Percentiles rank a stretch among this genome's conserved stretches.
Evolutionary conservation across 306 rosid species (phyloP).

Genomic region (Gynostemma pentaphyllum): DNA sequence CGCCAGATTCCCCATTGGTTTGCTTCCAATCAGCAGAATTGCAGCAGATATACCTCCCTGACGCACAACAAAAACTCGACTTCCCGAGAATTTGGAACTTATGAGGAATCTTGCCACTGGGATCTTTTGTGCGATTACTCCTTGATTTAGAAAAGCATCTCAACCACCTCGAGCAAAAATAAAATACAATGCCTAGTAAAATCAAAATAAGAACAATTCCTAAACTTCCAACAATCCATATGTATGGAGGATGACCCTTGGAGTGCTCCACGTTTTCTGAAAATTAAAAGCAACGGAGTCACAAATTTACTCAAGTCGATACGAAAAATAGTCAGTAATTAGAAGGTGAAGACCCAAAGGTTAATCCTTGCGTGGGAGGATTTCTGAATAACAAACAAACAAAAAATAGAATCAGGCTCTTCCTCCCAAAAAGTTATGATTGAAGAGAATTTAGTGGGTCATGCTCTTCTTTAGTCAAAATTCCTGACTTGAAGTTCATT

Average conservation of each 20-base stretch:
- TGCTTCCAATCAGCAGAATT: slow-evolving; percentile 56
- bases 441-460: background rate
- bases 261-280: slow-evolving; percentile 44
- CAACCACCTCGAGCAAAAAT: slow-evolving; percentile 47
- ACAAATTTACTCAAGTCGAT: background rate
- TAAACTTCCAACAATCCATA: slow-evolving; percentile 80
- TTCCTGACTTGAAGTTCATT: background rate
- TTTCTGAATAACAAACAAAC: background rate
- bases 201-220: slow-evolving; percentile 56
- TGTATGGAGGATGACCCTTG: slow-evolving; percentile 58
- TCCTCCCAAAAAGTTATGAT: background rate
- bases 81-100: slow-evolving; percentile 79
- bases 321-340: background rate
- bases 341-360: background rate
- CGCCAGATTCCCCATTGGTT: slow-evolving; percentile 45
- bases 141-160: slow-evolving; percentile 35
- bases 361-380: background rate
- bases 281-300: slow-evolving; percentile 9
- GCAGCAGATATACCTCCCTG: slow-evolving; percentile 73
- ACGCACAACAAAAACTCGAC: slow-evolving; percentile 81
- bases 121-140: slow-evolving; percentile 46
- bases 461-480: background rate
- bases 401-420: background rate
- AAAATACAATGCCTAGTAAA: slow-evolving; percentile 38
- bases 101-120: slow-evolving; percentile 42